phyloP scores from a whole-genome alignment of 257 asterid species.

The Capsicum baccatum region DNA sequence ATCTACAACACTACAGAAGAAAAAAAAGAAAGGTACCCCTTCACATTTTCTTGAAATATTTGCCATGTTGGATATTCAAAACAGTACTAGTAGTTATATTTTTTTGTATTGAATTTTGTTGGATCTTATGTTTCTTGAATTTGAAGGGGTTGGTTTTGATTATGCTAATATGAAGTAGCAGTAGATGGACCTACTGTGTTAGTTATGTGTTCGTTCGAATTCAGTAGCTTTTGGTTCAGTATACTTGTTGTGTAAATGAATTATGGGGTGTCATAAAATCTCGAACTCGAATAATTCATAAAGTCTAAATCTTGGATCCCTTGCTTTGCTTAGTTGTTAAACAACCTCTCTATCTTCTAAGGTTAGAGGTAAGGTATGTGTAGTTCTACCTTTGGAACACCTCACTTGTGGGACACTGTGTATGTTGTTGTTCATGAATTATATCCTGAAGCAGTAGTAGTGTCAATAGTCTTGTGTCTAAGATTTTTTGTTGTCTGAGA shows the following conservation, averaged over 20 bases:
- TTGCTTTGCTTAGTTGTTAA: conserved; percentile 21
- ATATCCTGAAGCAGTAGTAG: too few species aligned
- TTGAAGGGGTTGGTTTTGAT: not conserved
- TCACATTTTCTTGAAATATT: conserved; percentile 8
- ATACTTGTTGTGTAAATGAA: not conserved
- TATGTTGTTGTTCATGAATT: not conserved
- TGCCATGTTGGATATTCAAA: conserved; percentile 4
- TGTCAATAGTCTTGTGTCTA: too few species aligned
- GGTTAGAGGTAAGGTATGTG: too few species aligned
- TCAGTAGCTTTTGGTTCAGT: not conserved
- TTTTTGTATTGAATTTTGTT: conserved; percentile 29
- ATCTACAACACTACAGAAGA: not conserved
- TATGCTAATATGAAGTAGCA: not conserved
- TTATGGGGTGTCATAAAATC: not conserved
- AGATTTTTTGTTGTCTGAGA: too few species aligned
- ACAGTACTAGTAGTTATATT: not conserved
- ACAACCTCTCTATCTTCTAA: not conserved
- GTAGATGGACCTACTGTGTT: not conserved
- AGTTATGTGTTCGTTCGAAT: not conserved
- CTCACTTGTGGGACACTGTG: not conserved
- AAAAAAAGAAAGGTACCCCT: conserved; percentile 19
- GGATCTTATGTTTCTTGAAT: conserved; percentile 32
- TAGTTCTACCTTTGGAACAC: not conserved
- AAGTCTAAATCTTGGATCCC: conserved; percentile 6
- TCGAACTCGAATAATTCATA: not conserved